phyloP scores from a whole-genome alignment of 257 asterid genomes.

The Asclepias syriaca region DNA sequence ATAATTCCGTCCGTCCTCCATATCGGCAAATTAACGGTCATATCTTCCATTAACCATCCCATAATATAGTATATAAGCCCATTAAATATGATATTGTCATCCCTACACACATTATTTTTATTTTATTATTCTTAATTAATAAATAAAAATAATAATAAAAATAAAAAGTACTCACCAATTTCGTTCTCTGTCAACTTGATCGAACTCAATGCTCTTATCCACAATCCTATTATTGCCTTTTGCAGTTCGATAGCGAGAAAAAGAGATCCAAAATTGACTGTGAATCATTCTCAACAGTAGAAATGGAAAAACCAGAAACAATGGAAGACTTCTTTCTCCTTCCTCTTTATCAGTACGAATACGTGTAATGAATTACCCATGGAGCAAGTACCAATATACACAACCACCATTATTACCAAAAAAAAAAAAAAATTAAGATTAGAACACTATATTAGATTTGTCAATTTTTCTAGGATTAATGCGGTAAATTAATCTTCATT shows the following conservation, averaged over 20 bases:
- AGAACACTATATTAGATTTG: too few species aligned
- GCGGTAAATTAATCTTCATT: too few species aligned
- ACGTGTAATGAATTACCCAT: constrained; percentile 38
- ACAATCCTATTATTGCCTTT: constrained; percentile 64
- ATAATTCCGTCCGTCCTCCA: too few species aligned
- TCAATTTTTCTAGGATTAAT: too few species aligned
- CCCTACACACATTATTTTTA: constrained; percentile 39
- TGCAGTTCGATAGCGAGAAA: constrained; percentile 66
- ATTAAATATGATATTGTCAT: constrained; percentile 72
- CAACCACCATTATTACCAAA: too few species aligned
- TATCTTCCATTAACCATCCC: too few species aligned
- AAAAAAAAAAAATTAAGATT: too few species aligned
- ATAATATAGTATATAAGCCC: constrained; percentile 65
- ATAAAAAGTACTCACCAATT: constrained; percentile 43
- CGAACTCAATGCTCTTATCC: constrained; percentile 76
- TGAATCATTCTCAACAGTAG: constrained; percentile 48
- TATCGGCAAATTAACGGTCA: too few species aligned
- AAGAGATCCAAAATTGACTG: constrained; percentile 69
- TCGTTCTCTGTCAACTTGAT: constrained; percentile 78
- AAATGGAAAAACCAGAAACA: constrained; percentile 55
- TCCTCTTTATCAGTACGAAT: constrained; percentile 34
- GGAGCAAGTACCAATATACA: constrained; percentile 65
- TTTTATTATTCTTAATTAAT: background rate
- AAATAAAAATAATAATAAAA: too few species aligned
- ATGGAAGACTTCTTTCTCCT: constrained; percentile 31